phyloP scores from a whole-genome alignment of 352 stramenopile genomes.

The Phytophthora lateralis region DNA sequence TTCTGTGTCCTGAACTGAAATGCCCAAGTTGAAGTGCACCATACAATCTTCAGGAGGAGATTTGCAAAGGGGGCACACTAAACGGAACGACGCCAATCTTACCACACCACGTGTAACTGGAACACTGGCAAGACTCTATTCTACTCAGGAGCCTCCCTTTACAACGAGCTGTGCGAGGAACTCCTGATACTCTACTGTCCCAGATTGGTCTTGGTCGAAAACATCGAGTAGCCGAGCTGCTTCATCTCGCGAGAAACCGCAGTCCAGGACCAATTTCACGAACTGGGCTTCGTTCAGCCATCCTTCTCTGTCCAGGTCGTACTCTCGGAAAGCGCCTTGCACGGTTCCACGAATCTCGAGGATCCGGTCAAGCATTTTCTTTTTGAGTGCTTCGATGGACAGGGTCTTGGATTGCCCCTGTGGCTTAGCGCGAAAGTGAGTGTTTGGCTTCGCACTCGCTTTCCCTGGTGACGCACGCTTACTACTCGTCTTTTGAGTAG shows the following conservation, averaged over 20 bases:
- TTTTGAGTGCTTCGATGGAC: conserved; percentile 50
- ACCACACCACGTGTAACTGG: too few species aligned
- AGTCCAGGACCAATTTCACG: conserved; percentile 45
- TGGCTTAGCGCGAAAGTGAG: conserved; percentile 15
- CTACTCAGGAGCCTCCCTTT: conserved; percentile 15
- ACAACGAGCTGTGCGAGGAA: conserved; percentile 54
- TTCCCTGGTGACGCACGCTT: conserved; percentile 17
- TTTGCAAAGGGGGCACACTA: conserved; percentile 1
- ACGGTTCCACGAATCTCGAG: conserved; percentile 49
- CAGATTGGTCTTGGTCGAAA: conserved; percentile 55
- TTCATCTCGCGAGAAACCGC: conserved; percentile 38
- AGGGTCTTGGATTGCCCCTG: conserved; percentile 23
- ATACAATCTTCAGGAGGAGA: not conserved
- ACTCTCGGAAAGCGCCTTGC: conserved; percentile 56
- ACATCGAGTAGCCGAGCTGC: conserved; percentile 35
- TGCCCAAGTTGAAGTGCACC: conserved; percentile 14
- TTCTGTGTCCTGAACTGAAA: conserved; percentile 15
- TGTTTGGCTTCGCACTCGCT: conserved; percentile 11
- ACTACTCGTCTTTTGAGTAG: conserved; percentile 26
- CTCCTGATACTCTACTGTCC: conserved; percentile 65
- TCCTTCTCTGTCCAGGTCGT: conserved; percentile 49
- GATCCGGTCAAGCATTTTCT: conserved; percentile 48
- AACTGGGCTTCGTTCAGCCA: conserved; percentile 49
- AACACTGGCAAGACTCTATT: not conserved
- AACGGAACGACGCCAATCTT: conserved; percentile 16